Evolutionary conservation across 345 rosid species (phyloP).

Genomic region (Aquilaria sinensis): DNA sequence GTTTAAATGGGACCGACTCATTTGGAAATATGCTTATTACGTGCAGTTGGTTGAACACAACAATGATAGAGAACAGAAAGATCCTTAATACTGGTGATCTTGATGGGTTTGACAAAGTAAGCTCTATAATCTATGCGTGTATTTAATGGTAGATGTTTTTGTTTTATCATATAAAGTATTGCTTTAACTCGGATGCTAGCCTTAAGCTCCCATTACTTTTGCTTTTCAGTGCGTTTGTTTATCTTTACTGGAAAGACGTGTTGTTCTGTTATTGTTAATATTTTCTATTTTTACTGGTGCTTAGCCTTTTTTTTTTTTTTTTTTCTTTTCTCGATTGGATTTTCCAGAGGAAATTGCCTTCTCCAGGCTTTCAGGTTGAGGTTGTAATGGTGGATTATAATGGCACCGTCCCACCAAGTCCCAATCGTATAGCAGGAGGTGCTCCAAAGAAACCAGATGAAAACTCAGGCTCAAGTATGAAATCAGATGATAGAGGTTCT

Average conservation of each 20-base stretch:
- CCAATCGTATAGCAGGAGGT: slow-evolving; percentile 25
- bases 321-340: slow-evolving; percentile 6
- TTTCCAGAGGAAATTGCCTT: slow-evolving; percentile 74
- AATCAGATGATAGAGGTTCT: slow-evolving; percentile 23
- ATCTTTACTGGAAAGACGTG: no score
- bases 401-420: slow-evolving; percentile 23
- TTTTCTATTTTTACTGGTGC: not conserved
- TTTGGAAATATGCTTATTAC: slow-evolving; percentile 5
- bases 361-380: slow-evolving; percentile 83
- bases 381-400: slow-evolving; percentile 53
- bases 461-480: slow-evolving; percentile 27
- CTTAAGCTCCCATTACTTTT: no score
- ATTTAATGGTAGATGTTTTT: no score
- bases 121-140: not conserved
- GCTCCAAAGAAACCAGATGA: slow-evolving; percentile 33
- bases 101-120: slow-evolving; percentile 80
- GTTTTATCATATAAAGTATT: no score
- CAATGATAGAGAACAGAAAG: slow-evolving; percentile 76
- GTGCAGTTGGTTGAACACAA: slow-evolving; percentile 81
- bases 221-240: no score
- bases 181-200: no score
- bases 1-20: slow-evolving; percentile 7
- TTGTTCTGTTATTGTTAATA: not conserved
- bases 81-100: slow-evolving; percentile 54
- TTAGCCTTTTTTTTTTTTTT: slow-evolving; percentile 1